Percentiles rank a stretch among this genome's conserved stretches.
These are phyloP conservation scores for Acanthamoeba triangularis DNA, from an alignment of 208 protist genomes.

Conservation along the genomic window DNA sequence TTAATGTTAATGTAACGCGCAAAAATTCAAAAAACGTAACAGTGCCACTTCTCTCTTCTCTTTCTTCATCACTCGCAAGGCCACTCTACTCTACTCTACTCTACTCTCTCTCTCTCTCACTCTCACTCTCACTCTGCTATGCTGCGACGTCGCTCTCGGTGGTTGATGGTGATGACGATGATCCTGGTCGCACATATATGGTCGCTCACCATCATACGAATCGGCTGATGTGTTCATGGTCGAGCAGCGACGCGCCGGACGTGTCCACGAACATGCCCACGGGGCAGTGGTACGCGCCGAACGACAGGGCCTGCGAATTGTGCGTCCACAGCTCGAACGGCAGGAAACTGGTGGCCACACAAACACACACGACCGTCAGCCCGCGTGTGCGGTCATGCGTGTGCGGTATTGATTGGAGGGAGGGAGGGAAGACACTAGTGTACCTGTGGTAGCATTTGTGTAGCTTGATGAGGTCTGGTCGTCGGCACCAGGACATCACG, in stretches of 20 bases:
- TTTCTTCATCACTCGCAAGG: too few species aligned
- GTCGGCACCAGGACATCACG: neutral
- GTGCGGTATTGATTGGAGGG: neutral
- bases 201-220: too few species aligned
- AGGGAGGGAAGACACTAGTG: too few species aligned
- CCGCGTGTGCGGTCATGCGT: neutral
- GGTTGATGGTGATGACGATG: too few species aligned
- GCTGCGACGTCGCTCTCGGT: too few species aligned
- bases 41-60: too few species aligned
- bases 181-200: too few species aligned
- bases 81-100: too few species aligned
- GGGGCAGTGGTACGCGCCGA: conserved; percentile 15
- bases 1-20: too few species aligned
- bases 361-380: neutral
- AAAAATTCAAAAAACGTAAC: too few species aligned
- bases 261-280: conserved; percentile 22
- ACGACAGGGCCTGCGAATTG: neutral
- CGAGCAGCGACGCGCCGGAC: neutral
- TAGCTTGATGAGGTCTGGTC: conserved; percentile 54
- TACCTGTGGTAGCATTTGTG: conserved; percentile 43
- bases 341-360: neutral
- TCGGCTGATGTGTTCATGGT: conserved; percentile 8
- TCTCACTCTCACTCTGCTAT: too few species aligned
- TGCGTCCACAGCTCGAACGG: conserved; percentile 9
- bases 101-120: too few species aligned